Percentiles rank a stretch among this genome's conserved stretches.
phyloP scores from a whole-genome alignment of 2,329 filamentous ascomycete genomes.

The Xylariomycetidae sp. region DNA sequence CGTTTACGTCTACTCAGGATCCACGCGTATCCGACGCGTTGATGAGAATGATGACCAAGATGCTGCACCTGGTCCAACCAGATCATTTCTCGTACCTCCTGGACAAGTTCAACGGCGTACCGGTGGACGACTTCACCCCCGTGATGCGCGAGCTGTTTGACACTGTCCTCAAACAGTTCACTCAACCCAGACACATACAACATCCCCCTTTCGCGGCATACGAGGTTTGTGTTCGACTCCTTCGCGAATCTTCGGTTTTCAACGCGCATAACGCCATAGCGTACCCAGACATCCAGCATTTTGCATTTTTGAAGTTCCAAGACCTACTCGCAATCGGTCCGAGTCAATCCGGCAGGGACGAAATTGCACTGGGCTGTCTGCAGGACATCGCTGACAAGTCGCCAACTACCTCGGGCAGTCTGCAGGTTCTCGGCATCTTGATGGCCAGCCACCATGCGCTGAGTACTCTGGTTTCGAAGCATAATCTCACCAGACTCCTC shows the following conservation, averaged over 20 bases:
- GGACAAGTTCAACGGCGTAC: slow-evolving; percentile 60
- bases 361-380: slow-evolving; percentile 62
- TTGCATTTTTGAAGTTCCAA: slow-evolving; percentile 56
- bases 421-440: slow-evolving; percentile 55
- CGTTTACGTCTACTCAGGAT: slow-evolving; percentile 75
- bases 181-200: slow-evolving; percentile 29
- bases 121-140: slow-evolving; percentile 56
- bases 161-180: slow-evolving; percentile 43
- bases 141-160: slow-evolving; percentile 58
- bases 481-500: slow-evolving; percentile 55
- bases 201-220: slow-evolving; percentile 32
- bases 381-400: slow-evolving; percentile 60
- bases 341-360: slow-evolving; percentile 46
- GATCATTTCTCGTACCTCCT: slow-evolving; percentile 58
- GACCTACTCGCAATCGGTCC: slow-evolving; percentile 54
- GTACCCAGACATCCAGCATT: slow-evolving; percentile 56
- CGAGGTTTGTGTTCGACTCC: slow-evolving; percentile 55
- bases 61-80: slow-evolving; percentile 42
- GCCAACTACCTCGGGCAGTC: slow-evolving; percentile 62
- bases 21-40: slow-evolving; percentile 78
- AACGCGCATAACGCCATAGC: slow-evolving; percentile 48
- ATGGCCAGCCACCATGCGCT: slow-evolving; percentile 39
- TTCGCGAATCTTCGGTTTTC: slow-evolving; percentile 63
- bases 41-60: slow-evolving; percentile 54
- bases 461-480: slow-evolving; percentile 50